phyloP scores from a whole-genome alignment of 208 protist species.

The Leishmania tropica region DNA sequence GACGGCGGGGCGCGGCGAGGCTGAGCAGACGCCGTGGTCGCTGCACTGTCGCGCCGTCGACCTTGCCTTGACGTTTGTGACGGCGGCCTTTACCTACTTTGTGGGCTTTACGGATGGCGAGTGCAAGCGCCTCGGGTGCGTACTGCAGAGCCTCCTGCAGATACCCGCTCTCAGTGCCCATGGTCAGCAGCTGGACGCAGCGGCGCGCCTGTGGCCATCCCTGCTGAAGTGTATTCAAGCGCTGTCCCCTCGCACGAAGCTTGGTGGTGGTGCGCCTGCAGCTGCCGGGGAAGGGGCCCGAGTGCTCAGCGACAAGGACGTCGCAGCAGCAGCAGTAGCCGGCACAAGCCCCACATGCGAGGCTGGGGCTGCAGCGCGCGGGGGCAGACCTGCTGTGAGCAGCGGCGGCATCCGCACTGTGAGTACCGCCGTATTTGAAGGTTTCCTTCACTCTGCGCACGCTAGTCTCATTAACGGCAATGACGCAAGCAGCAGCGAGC shows the following conservation, averaged over 20 bases:
- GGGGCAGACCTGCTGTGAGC: background rate
- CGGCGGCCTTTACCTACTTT: constrained; percentile 59
- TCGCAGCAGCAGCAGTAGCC: background rate
- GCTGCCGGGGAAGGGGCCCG: background rate
- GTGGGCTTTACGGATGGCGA: constrained; percentile 79
- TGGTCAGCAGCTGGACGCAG: constrained; percentile 8
- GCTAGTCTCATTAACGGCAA: background rate
- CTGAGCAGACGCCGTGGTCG: background rate
- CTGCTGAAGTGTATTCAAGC: constrained; percentile 5
- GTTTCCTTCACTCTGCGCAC: background rate
- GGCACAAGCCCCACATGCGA: background rate
- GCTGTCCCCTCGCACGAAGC: constrained; percentile 1
- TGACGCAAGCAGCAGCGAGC: background rate
- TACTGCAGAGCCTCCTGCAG: constrained; percentile 41
- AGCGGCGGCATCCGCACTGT: constrained; percentile 9
- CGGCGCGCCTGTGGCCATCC: constrained; percentile 3
- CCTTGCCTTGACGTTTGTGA: constrained; percentile 57
- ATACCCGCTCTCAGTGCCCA: constrained; percentile 18
- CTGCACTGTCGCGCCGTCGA: constrained; percentile 31
- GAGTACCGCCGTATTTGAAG: constrained; percentile 8
- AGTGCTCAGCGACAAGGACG: background rate
- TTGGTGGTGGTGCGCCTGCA: background rate
- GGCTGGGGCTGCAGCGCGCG: background rate
- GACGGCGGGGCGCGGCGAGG: background rate
- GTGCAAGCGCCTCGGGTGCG: constrained; percentile 64